Conservation (phyloP, 1,139 yeast genomes). For the Pichia sp. region DNA sequence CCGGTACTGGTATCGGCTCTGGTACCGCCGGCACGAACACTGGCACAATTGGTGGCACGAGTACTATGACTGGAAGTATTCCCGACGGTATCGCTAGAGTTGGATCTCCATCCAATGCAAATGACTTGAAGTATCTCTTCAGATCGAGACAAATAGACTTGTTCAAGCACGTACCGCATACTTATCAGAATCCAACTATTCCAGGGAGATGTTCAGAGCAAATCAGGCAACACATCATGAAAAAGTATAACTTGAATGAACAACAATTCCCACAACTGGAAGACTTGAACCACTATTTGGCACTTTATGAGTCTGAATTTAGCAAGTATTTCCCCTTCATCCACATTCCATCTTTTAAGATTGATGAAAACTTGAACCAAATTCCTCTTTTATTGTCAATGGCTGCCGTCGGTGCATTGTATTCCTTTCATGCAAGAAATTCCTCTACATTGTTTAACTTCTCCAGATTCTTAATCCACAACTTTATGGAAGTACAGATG, state of each 20-base stretch:
- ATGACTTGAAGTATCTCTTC: constrained; percentile 47
- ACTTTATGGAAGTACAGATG: constrained; percentile 57
- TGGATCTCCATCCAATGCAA: constrained; percentile 12
- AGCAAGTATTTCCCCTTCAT: constrained; percentile 78
- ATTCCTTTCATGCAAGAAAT: constrained; percentile 72
- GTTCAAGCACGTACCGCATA: constrained; percentile 32
- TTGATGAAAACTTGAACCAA: constrained; percentile 51
- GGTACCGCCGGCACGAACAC: constrained; percentile 1
- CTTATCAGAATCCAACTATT: constrained; percentile 22
- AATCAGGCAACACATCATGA: constrained; percentile 47
- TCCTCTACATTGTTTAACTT: constrained; percentile 73
- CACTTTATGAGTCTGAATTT: constrained; percentile 65
- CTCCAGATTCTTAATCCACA: constrained; percentile 71
- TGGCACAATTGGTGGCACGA: constrained; percentile 16
- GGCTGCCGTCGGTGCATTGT: constrained; percentile 86
- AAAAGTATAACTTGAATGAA: constrained; percentile 40
- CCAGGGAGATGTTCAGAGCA: constrained; percentile 39
- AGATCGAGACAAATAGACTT: constrained; percentile 56
- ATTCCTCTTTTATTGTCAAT: constrained; percentile 74
- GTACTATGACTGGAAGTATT: constrained; percentile 2
- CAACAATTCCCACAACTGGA: constrained; percentile 66
- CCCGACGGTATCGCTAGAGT: no score
- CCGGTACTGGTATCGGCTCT: not conserved
- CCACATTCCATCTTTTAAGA: constrained; percentile 60
- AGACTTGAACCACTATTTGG: constrained; percentile 68